phyloP scores from a whole-genome alignment of 2,329 filamentous ascomycete genomes.

The Metarhizium album region DNA sequence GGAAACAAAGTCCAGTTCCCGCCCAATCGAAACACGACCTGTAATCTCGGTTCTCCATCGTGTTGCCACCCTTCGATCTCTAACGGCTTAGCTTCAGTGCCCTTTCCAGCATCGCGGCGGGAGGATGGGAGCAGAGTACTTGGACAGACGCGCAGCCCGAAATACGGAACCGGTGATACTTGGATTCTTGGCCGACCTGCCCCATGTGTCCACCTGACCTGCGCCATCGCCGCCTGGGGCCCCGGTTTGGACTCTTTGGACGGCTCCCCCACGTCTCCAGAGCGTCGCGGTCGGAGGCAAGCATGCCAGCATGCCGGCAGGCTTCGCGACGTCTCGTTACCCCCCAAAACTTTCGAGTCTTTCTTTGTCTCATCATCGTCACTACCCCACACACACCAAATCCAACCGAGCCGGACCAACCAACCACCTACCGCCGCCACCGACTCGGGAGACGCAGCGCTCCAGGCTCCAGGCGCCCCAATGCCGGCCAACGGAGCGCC shows the following conservation, averaged over 20 bases:
- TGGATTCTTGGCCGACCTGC: constrained; percentile 6
- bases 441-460: constrained; percentile 1
- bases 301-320: no score
- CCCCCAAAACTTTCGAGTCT: not conserved
- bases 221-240: constrained; percentile 1
- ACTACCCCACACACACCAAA: constrained; percentile 1
- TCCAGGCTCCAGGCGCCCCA: not conserved
- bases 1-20: not conserved
- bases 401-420: constrained; percentile 3
- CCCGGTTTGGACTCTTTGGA: not conserved
- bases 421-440: constrained; percentile 1
- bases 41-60: not conserved
- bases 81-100: not conserved
- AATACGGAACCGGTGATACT: not conserved
- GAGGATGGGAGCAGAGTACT: not conserved
- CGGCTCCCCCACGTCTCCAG: no score
- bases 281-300: no score
- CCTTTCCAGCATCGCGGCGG: not conserved
- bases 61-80: not conserved
- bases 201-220: constrained; percentile 6
- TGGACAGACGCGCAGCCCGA: not conserved
- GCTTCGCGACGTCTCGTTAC: not conserved
- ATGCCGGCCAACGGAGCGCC: constrained; percentile 1
- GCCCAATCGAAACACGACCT: not conserved
- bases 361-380: constrained; percentile 2